Conservation (phyloP, 192 early-diverging fungal species). For the Podochytrium sp. region DNA sequence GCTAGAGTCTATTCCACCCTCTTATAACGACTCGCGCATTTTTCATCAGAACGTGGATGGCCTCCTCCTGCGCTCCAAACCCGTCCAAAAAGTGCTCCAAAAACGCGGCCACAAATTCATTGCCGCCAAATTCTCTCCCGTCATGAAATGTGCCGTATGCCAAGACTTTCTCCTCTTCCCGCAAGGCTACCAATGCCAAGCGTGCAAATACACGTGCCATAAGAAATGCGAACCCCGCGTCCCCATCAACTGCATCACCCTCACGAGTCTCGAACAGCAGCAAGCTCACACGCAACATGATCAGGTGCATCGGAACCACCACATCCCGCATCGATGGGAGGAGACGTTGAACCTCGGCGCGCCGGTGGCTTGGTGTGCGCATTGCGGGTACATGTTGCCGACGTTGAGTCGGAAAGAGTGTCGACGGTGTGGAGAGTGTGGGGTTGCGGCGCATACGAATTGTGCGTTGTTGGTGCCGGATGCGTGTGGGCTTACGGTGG, state of each 20-base stretch:
- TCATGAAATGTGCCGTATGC: slow-evolving; percentile 98
- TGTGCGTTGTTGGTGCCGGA: slow-evolving; percentile 89
- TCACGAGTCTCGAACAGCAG: slow-evolving; percentile 60
- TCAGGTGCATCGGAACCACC: slow-evolving; percentile 59
- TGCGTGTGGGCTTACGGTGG: slow-evolving; percentile 88
- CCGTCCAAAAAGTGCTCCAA: slow-evolving; percentile 85
- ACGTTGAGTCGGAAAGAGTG: slow-evolving; percentile 74
- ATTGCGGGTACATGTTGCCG: slow-evolving; percentile 96
- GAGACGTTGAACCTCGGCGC: slow-evolving; percentile 74
- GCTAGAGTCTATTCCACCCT: neutral
- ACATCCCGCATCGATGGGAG: slow-evolving; percentile 94
- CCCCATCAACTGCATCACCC: slow-evolving; percentile 85
- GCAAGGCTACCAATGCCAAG: slow-evolving; percentile 91
- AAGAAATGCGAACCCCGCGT: slow-evolving; percentile 85
- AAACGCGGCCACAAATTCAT: slow-evolving; percentile 96
- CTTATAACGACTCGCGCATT: neutral
- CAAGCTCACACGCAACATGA: neutral
- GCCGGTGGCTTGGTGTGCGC: slow-evolving; percentile 96
- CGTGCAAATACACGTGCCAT: slow-evolving; percentile 94
- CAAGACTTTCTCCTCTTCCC: slow-evolving; percentile 89
- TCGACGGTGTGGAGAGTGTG: slow-evolving; percentile 73
- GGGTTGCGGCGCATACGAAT: slow-evolving; percentile 76
- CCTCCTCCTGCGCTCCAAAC: slow-evolving; percentile 54
- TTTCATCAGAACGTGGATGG: slow-evolving; percentile 23
- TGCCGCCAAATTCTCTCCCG: slow-evolving; percentile 87